These are phyloP conservation scores for Chlamydomonas sp. DNA, from an alignment of 139 green algal species.

Conservation along the genomic window DNA sequence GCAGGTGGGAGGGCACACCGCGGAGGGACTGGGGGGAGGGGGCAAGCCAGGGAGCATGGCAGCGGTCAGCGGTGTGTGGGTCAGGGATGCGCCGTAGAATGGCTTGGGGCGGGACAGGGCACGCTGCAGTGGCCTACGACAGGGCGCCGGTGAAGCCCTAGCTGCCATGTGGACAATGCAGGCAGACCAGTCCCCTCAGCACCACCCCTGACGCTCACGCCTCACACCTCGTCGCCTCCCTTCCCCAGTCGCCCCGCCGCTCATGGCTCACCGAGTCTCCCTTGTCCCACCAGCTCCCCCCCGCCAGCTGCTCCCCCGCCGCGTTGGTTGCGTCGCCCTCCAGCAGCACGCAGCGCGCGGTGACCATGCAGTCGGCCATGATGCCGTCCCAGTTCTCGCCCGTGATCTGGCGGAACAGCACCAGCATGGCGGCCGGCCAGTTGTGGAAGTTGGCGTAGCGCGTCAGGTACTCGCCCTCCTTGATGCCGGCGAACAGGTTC, in stretches of 20 bases:
- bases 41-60: too few species aligned
- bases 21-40: not conserved
- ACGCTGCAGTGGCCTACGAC: too few species aligned
- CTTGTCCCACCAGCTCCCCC: conserved; percentile 4
- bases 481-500: conserved; percentile 82
- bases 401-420: conserved; percentile 67
- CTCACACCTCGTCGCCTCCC: too few species aligned
- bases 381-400: conserved; percentile 76
- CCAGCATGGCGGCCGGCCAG: conserved; percentile 69
- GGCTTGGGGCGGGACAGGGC: too few species aligned
- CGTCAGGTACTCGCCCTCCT: conserved; percentile 51
- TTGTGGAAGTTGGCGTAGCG: conserved; percentile 78
- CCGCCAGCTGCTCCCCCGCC: not conserved
- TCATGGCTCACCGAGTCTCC: not conserved
- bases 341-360: conserved; percentile 2
- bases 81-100: too few species aligned
- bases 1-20: not conserved
- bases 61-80: too few species aligned
- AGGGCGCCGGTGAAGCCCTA: too few species aligned
- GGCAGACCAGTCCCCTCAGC: too few species aligned
- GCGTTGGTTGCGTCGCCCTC: not conserved
- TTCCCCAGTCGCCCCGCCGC: too few species aligned
- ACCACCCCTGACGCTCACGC: too few species aligned
- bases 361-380: conserved; percentile 67
- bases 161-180: too few species aligned